These are phyloP conservation scores for Arthroderma sp. DNA, from an alignment of 2,329 filamentous ascomycete species.

Conservation along the genomic window DNA sequence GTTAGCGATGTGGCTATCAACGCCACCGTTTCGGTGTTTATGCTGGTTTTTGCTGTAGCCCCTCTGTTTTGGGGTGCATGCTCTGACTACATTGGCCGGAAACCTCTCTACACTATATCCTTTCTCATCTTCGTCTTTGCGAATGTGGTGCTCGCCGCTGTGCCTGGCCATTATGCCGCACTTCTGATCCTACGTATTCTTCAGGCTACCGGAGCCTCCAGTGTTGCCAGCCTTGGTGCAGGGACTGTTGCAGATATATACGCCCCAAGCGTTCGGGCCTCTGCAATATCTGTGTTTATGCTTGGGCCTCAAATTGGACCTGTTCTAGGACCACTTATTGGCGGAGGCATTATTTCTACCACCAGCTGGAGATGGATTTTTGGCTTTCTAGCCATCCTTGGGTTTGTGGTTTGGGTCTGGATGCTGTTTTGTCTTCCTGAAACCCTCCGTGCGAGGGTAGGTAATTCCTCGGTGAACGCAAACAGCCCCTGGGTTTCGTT, in stretches of 20 bases:
- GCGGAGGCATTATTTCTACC: constrained; percentile 11
- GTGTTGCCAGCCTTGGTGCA: neutral
- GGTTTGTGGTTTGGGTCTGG: neutral
- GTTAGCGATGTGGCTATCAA: constrained; percentile 26
- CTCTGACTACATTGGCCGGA: neutral
- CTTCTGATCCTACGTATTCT: constrained; percentile 1
- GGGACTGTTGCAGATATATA: constrained; percentile 1
- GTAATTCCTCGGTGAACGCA: neutral
- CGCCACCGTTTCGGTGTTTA: constrained; percentile 34
- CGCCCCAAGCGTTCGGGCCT: neutral
- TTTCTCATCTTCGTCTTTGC: constrained; percentile 1
- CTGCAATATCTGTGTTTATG: constrained; percentile 1
- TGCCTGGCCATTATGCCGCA: constrained; percentile 1
- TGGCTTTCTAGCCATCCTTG: constrained; percentile 2
- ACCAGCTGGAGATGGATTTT: constrained; percentile 17
- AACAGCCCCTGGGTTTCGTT: neutral
- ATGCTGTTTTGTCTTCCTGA: neutral
- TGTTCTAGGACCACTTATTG: constrained; percentile 19
- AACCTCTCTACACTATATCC: constrained; percentile 1
- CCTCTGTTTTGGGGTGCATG: constrained; percentile 1
- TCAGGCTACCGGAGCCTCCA: neutral
- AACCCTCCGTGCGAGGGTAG: constrained; percentile 1
- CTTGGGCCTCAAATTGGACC: constrained; percentile 22
- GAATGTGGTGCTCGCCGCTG: constrained; percentile 1
- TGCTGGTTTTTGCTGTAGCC: constrained; percentile 28